These are phyloP conservation scores for Breviolum minutum DNA, from an alignment of 73 alveolate species.

Conservation along the genomic window DNA sequence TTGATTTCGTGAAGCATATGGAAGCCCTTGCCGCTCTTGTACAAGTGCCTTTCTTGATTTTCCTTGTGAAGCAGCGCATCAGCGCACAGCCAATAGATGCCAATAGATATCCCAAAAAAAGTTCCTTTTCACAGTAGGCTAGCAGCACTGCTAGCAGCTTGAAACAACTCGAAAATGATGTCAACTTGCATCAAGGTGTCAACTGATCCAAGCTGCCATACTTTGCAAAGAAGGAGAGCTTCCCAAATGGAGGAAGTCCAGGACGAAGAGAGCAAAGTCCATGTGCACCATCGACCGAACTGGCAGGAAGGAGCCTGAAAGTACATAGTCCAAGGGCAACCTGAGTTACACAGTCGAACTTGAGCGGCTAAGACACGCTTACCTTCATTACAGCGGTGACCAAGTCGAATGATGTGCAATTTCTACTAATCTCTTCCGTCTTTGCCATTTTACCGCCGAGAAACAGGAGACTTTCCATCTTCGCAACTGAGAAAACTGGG, in stretches of 20 bases:
- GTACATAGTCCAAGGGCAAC: constrained; percentile 4
- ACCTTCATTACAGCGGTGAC: neutral
- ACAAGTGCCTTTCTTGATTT: too few relatives aligned
- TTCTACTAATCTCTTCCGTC: too few relatives aligned
- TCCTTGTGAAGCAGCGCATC: too few relatives aligned
- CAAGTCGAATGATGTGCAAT: neutral
- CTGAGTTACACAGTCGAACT: neutral
- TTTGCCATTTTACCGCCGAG: neutral
- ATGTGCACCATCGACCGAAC: constrained; percentile 13
- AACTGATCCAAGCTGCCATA: neutral
- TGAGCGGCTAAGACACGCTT: neutral
- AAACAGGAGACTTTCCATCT: neutral
- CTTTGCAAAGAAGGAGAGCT: neutral
- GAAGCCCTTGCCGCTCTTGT: too few relatives aligned
- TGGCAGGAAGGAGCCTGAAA: neutral
- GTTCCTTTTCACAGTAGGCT: too few relatives aligned
- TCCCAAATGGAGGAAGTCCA: constrained; percentile 39
- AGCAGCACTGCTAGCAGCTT: too few relatives aligned
- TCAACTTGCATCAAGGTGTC: neutral
- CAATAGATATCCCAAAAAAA: too few relatives aligned
- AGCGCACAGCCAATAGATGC: too few relatives aligned
- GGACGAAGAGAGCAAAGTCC: neutral
- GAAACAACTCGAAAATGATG: too few relatives aligned
- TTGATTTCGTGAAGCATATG: too few relatives aligned
- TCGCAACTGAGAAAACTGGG: neutral